These are phyloP conservation scores for Pyrenochaeta sp. DNA, from an alignment of 2,329 filamentous ascomycete species.

Conservation along the genomic window DNA sequence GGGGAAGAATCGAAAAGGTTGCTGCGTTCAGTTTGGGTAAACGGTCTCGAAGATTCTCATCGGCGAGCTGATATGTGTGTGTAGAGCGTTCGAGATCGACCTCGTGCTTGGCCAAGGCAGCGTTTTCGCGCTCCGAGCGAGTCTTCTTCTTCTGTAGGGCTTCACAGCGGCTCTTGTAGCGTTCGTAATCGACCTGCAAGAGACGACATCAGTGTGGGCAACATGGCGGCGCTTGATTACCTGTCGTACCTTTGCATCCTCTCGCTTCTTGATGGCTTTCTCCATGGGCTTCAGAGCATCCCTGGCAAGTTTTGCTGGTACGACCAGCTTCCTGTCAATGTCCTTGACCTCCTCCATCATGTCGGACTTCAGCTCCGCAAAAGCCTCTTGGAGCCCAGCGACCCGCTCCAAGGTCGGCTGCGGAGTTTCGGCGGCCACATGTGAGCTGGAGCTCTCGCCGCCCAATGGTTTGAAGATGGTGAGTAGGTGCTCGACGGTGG, in stretches of 20 bases:
- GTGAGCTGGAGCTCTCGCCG: conserved; percentile 64
- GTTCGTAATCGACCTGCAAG: conserved; percentile 76
- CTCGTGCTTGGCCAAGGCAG: conserved; percentile 74
- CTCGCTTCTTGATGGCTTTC: conserved; percentile 85
- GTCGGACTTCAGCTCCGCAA: conserved; percentile 75
- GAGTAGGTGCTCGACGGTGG: conserved; percentile 73
- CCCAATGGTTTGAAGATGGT: conserved; percentile 79
- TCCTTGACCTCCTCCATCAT: conserved; percentile 73
- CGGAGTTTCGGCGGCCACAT: conserved; percentile 68
- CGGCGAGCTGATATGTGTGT: conserved; percentile 77
- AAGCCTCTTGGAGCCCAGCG: conserved; percentile 70
- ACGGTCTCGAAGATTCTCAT: conserved; percentile 74
- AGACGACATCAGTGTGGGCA: conserved; percentile 16
- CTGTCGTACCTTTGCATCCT: conserved; percentile 72
- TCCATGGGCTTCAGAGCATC: conserved; percentile 75
- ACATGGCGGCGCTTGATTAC: too few relatives aligned
- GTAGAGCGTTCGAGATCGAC: conserved; percentile 71
- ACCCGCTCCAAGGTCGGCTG: conserved; percentile 70
- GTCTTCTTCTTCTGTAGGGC: conserved; percentile 74
- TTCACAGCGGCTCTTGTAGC: conserved; percentile 75
- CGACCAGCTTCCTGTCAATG: conserved; percentile 75
- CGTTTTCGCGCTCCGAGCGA: conserved; percentile 76
- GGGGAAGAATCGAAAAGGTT: conserved; percentile 76
- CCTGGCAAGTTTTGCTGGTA: conserved; percentile 73
- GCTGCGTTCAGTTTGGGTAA: conserved; percentile 76